Conservation (phyloP, 768 basidiomycete genomes). For the Stropharia rugosoannulata region DNA sequence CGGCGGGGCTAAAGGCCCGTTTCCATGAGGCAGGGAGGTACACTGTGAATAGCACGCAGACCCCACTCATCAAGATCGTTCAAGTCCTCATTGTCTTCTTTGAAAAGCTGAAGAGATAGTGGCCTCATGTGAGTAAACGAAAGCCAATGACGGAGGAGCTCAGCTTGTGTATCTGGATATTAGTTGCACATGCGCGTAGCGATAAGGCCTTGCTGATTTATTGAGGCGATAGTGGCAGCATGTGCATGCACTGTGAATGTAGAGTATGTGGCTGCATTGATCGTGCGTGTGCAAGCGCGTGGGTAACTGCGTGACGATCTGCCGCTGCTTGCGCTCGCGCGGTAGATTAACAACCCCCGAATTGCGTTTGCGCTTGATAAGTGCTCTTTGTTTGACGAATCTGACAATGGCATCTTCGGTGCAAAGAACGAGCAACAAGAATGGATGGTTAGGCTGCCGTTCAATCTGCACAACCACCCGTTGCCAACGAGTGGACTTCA, state of each 20-base stretch:
- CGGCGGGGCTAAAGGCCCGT: constrained; percentile 4
- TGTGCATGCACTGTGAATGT: too few relatives aligned
- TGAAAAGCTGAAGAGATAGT: constrained; percentile 14
- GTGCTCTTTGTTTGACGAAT: constrained; percentile 16
- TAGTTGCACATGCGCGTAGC: constrained; percentile 11
- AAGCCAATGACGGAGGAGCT: constrained; percentile 19
- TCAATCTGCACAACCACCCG: constrained; percentile 50
- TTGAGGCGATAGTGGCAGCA: too few relatives aligned
- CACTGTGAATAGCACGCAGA: constrained; percentile 17
- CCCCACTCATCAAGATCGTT: constrained; percentile 14
- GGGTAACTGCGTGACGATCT: too few relatives aligned
- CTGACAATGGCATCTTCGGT: constrained; percentile 19
- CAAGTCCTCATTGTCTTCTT: constrained; percentile 14
- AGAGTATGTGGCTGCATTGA: too few relatives aligned
- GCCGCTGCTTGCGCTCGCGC: constrained; percentile 11
- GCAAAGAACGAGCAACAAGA: too few relatives aligned
- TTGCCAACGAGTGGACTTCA: constrained; percentile 12
- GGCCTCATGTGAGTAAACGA: constrained; percentile 13
- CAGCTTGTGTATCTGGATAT: constrained; percentile 15
- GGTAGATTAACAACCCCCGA: constrained; percentile 17
- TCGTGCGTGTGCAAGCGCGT: too few relatives aligned
- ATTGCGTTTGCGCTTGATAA: constrained; percentile 18
- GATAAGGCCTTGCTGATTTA: too few relatives aligned
- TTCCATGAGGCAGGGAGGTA: constrained; percentile 19
- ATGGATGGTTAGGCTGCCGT: constrained; percentile 51